Conservation (phyloP, 805 yeast species). For the Cyberlindnera bimundalis region DNA sequence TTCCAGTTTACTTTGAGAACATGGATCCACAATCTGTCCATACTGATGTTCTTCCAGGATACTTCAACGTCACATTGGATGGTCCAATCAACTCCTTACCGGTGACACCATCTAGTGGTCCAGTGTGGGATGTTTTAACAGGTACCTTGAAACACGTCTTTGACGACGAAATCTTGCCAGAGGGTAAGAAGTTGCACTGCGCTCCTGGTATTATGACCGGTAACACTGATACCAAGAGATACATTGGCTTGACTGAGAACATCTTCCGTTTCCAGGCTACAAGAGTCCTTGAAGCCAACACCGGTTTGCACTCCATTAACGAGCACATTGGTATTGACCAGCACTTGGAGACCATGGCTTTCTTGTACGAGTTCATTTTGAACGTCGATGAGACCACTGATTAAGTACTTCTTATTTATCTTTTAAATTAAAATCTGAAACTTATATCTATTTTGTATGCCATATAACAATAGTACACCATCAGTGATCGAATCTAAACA, state of each 20-base stretch:
- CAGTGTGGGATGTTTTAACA: conserved; percentile 21
- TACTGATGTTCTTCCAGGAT: conserved; percentile 24
- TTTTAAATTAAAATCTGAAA: no score
- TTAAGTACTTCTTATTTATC: no score
- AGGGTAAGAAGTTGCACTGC: conserved; percentile 44
- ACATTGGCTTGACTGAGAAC: conserved; percentile 57
- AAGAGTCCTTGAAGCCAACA: conserved; percentile 30
- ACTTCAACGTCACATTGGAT: conserved; percentile 25
- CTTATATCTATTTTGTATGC: no score
- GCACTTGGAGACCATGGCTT: conserved; percentile 51
- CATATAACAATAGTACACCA: no score
- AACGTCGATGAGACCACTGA: conserved; percentile 34
- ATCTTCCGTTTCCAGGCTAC: conserved; percentile 62
- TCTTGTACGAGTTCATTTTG: conserved; percentile 46
- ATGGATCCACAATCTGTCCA: conserved; percentile 2
- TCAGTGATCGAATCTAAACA: conserved; percentile 34
- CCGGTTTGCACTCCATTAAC: conserved; percentile 51
- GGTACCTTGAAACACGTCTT: conserved; percentile 19
- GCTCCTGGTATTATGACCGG: conserved; percentile 49
- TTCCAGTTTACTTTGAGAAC: conserved; percentile 21
- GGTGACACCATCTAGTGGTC: conserved; percentile 14
- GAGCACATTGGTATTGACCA: conserved; percentile 49
- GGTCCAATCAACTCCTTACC: conserved; percentile 20
- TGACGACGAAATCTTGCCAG: conserved; percentile 34
- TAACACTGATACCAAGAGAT: conserved; percentile 67